Conservation (phyloP, 371 early-diverging fungal genomes). For the Syncephalastrum contaminatum region DNA sequence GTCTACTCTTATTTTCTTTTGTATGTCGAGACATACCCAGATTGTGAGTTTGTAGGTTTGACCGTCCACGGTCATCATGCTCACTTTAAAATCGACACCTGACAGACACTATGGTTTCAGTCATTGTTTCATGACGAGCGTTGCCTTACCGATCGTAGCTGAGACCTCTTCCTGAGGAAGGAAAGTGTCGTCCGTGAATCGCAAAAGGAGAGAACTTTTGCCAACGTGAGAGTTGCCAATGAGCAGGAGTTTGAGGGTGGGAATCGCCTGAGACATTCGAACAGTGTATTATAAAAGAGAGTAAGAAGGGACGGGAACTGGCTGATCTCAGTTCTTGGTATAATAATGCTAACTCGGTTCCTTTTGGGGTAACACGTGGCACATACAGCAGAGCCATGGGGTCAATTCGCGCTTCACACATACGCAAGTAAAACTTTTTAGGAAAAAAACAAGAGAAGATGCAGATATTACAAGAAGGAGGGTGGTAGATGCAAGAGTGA, state of each 20-base stretch:
- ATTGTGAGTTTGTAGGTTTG: constrained; percentile 97
- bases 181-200: constrained; percentile 97
- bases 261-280: constrained; percentile 2
- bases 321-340: neutral
- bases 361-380: no score
- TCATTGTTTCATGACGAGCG: neutral
- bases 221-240: constrained; percentile 99
- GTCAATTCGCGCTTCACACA: neutral
- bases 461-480: no score
- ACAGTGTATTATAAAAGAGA: neutral
- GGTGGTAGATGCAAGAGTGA: no score
- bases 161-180: constrained; percentile 87
- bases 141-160: constrained; percentile 84
- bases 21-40: constrained; percentile 63
- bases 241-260: constrained; percentile 94
- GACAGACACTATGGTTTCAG: neutral
- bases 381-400: no score
- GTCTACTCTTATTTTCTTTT: no score
- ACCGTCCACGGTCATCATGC: constrained; percentile 85
- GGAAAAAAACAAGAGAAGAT: no score
- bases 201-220: constrained; percentile 94
- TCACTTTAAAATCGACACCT: constrained; percentile 99
- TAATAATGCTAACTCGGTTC: neutral
- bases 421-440: neutral
- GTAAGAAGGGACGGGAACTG: neutral